phyloP scores from a whole-genome alignment of 1,139 yeast species.

The Magnusiomyces paraingens region DNA sequence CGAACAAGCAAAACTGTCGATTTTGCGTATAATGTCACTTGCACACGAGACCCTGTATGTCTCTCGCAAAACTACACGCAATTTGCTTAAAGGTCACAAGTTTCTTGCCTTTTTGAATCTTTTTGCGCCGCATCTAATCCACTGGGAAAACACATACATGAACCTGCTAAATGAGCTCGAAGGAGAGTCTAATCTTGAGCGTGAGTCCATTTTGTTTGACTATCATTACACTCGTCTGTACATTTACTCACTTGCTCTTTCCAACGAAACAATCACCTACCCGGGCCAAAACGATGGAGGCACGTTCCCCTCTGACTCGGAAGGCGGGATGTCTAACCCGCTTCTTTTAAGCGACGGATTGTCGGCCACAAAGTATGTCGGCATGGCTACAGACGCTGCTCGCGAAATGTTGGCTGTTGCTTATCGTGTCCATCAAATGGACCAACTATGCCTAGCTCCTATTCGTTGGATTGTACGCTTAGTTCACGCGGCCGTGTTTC shows the following conservation, averaged over 20 bases:
- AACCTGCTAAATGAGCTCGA: constrained; percentile 41
- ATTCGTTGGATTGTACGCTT: constrained; percentile 85
- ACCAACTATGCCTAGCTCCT: constrained; percentile 70
- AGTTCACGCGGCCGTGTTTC: constrained; percentile 85
- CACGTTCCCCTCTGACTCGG: constrained; percentile 17
- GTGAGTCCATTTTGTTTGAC: constrained; percentile 72
- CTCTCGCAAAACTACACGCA: constrained; percentile 33
- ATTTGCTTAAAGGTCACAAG: constrained; percentile 43
- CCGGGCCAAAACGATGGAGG: constrained; percentile 3
- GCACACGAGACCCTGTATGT: constrained; percentile 80
- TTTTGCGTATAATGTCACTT: constrained; percentile 69
- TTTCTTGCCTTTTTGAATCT: constrained; percentile 66
- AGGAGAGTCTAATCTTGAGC: constrained; percentile 53
- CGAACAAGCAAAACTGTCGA: constrained; percentile 74
- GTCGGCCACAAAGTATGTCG: constrained; percentile 70
- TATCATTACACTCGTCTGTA: constrained; percentile 78
- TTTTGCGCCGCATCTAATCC: constrained; percentile 66
- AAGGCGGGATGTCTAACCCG: constrained; percentile 8
- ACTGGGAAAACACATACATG: constrained; percentile 66
- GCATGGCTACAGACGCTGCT: constrained; percentile 78
- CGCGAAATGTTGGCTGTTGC: constrained; percentile 71
- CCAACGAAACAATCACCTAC: constrained; percentile 38
- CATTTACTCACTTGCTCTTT: constrained; percentile 71
- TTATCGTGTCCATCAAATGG: constrained; percentile 56
- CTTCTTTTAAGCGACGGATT: constrained; percentile 44